Evolutionary conservation across 2,329 filamentous ascomycete genomes (phyloP).

Genomic region (Leptographium radiaticola): DNA sequence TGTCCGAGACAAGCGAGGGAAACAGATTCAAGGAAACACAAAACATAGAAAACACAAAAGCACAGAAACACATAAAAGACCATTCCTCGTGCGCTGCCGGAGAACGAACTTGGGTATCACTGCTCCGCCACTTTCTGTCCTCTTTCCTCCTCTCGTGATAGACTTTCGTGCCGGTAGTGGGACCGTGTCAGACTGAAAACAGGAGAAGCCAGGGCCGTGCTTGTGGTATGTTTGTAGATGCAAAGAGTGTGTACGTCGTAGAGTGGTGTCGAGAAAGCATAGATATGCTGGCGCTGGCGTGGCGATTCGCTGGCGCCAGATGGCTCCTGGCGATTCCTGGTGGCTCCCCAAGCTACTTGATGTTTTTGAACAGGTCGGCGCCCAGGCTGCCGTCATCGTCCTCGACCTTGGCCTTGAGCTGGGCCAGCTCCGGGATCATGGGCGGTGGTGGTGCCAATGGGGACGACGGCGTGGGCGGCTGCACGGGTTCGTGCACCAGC

Average conservation of each 20-base stretch:
- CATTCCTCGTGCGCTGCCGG: slow-evolving; percentile 9
- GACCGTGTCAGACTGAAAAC: neutral
- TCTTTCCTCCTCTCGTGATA: slow-evolving; percentile 3
- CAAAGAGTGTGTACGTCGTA: neutral
- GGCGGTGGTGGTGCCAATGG: slow-evolving; percentile 40
- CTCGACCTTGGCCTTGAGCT: slow-evolving; percentile 36
- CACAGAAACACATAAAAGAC: slow-evolving; percentile 6
- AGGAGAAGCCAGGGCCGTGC: neutral
- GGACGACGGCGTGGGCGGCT: slow-evolving; percentile 15
- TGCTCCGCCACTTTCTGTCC: slow-evolving; percentile 6
- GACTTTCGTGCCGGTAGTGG: neutral
- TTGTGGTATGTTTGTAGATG: neutral
- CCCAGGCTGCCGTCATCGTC: slow-evolving; percentile 32
- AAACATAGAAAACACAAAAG: slow-evolving; percentile 1
- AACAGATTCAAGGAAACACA: neutral
- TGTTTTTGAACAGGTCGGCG: slow-evolving; percentile 44
- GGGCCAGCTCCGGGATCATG: slow-evolving; percentile 45
- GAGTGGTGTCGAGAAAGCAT: neutral
- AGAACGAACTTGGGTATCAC: slow-evolving; percentile 13
- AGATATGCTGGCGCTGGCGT: no score
- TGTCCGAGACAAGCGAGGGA: neutral
- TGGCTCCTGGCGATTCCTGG: neutral
- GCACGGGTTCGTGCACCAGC: slow-evolving; percentile 24
- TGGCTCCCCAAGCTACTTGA: slow-evolving; percentile 28
- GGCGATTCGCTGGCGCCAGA: neutral